phyloP scores from a whole-genome alignment of 306 rosid species.

The Lupinus albus region DNA sequence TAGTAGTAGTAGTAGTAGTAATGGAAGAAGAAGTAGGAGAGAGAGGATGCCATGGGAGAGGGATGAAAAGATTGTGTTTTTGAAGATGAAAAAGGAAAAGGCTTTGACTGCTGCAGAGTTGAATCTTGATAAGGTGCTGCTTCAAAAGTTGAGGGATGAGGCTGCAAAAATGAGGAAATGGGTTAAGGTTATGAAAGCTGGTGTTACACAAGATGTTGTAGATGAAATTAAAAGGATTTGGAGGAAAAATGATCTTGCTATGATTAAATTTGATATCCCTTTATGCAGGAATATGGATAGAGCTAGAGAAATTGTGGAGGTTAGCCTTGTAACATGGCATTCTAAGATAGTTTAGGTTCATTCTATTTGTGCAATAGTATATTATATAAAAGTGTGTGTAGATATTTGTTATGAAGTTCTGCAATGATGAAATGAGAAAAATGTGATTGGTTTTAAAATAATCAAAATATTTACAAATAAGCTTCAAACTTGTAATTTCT shows the following conservation, averaged over 20 bases:
- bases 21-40: conserved; percentile 6
- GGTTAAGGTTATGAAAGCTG: conserved; percentile 90
- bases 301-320: conserved; percentile 90
- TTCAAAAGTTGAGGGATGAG: conserved; percentile 67
- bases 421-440: too few relatives aligned
- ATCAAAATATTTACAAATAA: too few relatives aligned
- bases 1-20: too few relatives aligned
- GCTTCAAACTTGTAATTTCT: too few relatives aligned
- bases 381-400: too few relatives aligned
- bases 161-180: conserved; percentile 66
- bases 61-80: conserved; percentile 50
- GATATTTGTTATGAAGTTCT: too few relatives aligned
- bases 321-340: conserved; percentile 34
- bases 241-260: conserved; percentile 75
- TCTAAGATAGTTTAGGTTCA: too few relatives aligned
- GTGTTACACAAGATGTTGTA: conserved; percentile 73
- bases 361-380: too few relatives aligned
- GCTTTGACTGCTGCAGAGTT: conserved; percentile 54
- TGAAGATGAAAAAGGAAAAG: conserved; percentile 58
- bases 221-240: conserved; percentile 58
- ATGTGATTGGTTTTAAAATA: too few relatives aligned
- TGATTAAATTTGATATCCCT: conserved; percentile 78
- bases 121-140: conserved; percentile 62
- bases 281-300: conserved; percentile 82
- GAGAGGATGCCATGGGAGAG: conserved; percentile 84